phyloP scores from a whole-genome alignment of 1,139 yeast species.

The Pichia sp. region DNA sequence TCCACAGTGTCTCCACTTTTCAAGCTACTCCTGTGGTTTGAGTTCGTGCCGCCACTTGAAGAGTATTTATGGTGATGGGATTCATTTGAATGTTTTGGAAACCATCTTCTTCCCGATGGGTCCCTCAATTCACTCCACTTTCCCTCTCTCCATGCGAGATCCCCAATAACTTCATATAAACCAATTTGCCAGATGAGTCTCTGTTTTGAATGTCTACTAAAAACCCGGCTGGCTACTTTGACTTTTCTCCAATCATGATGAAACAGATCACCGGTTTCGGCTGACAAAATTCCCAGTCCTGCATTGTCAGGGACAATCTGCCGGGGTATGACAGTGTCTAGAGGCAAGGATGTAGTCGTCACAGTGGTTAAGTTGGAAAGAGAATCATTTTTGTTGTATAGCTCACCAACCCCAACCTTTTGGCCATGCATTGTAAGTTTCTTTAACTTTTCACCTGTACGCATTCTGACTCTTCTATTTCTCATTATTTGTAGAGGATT shows the following conservation, averaged over 20 bases:
- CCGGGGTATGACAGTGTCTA: not conserved
- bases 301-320: not conserved
- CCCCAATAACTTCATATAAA: slow-evolving; percentile 57
- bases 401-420: slow-evolving; percentile 6
- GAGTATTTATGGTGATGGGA: not conserved
- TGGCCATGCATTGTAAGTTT: slow-evolving; percentile 13
- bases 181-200: slow-evolving; percentile 62
- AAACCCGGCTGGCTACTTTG: slow-evolving; percentile 54
- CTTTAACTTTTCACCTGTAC: slow-evolving; percentile 37
- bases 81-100: slow-evolving; percentile 34
- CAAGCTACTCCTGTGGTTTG: not conserved
- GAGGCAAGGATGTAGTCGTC: slow-evolving; percentile 1
- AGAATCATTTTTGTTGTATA: not conserved
- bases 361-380: not conserved
- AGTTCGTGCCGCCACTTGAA: not conserved
- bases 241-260: slow-evolving; percentile 26
- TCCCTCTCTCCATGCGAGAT: slow-evolving; percentile 60
- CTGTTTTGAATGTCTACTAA: slow-evolving; percentile 40
- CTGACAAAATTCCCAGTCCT: slow-evolving; percentile 8
- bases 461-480: slow-evolving; percentile 55
- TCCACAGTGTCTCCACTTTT: not conserved
- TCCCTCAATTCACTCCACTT: slow-evolving; percentile 60
- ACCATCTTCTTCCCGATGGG: slow-evolving; percentile 58
- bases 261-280: not conserved
- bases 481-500: slow-evolving; percentile 80